These are phyloP conservation scores for Mycosarcoma mackinlayi DNA, from an alignment of 1,284 basidiomycete genomes.

Conservation along the genomic window DNA sequence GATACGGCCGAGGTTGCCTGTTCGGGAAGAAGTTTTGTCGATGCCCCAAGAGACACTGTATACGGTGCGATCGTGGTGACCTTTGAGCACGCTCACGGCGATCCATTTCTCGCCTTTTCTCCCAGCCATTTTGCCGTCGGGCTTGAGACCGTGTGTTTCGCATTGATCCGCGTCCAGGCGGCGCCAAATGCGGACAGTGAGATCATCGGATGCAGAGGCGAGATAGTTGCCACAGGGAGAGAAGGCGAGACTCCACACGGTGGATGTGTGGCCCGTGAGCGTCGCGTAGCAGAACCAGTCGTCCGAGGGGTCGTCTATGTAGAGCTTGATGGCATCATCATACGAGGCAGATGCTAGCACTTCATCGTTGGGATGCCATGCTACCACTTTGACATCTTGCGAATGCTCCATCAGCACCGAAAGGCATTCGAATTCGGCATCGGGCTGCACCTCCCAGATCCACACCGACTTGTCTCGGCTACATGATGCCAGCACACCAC, in stretches of 20 bases:
- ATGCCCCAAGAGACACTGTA: constrained; percentile 81
- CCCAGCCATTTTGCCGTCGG: constrained; percentile 57
- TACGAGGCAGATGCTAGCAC: constrained; percentile 96
- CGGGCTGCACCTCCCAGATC: constrained; percentile 94
- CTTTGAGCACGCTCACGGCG: constrained; percentile 62
- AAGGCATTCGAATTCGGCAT: constrained; percentile 85
- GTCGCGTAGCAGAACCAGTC: constrained; percentile 93
- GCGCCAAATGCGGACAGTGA: constrained; percentile 74
- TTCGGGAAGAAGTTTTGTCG: constrained; percentile 53
- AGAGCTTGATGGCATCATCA: constrained; percentile 94
- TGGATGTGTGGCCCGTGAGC: constrained; percentile 79
- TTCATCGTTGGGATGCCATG: constrained; percentile 95
- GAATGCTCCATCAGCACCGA: constrained; percentile 96
- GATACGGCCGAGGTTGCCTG: constrained; percentile 75
- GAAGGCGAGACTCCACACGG: constrained; percentile 88
- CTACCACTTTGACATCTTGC: constrained; percentile 94
- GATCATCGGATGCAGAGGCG: constrained; percentile 82
- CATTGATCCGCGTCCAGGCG: constrained; percentile 63
- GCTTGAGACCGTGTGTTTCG: constrained; percentile 55
- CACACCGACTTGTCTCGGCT: constrained; percentile 97
- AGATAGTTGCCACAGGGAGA: constrained; percentile 84
- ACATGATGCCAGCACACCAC: constrained; percentile 88
- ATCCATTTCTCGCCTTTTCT: constrained; percentile 69
- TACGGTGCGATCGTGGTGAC: constrained; percentile 77
- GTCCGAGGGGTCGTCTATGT: constrained; percentile 90